Evolutionary conservation across 2,329 filamentous ascomycete genomes (phyloP), one percentile per base, ranked within the genome.

Genomic region (Cladosporium austrohemisphaericum): DNA sequence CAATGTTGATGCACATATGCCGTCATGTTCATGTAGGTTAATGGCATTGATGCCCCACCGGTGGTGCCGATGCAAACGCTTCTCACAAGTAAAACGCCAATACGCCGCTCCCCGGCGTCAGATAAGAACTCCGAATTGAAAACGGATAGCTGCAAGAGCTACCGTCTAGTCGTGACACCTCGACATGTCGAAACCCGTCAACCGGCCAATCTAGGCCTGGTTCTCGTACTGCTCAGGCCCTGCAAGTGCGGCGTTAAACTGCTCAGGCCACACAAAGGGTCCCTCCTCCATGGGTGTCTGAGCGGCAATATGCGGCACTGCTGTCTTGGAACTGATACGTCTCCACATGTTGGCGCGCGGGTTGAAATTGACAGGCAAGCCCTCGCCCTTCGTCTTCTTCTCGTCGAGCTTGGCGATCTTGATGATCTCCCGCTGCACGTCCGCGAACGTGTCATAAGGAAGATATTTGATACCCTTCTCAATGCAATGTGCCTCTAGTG

Each of bases 261-360:
- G 70, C 60, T 83, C 76, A 0, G 80, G 81, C 80, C 80, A 84
- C 35, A 82, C 65, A 57, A 83, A 78, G 69, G 80, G 78, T 68
- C 77, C 80, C 64, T 84, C 80, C 59, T 83, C 80, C 20, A 70
- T 71, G 1, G 80, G 80, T 2, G 76, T 77, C 47, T 73, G 69
- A 38, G 73, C 72, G 13, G 76, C 68, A 41, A 77, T 73, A 14
- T 71, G 61, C 3, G 77, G 76, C 36, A 76, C 76, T 29, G 76
- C 74, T 35, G 70, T 73, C 68, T 76, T 77, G 68, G 78, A 83
- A 26, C 76, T 80, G 35, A 80, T 75, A 22, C 81, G 72, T 46
- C 83, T 71, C 83, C 83, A 85, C 70, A 85, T 72, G 64, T 85
- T 85, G 22, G 81, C 83, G 35, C 82, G 73, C 6, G 83, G 83